Base-by-base conservation (phyloP, 2,329 filamentous ascomycete species). In the Cadophora sp. region DNA sequence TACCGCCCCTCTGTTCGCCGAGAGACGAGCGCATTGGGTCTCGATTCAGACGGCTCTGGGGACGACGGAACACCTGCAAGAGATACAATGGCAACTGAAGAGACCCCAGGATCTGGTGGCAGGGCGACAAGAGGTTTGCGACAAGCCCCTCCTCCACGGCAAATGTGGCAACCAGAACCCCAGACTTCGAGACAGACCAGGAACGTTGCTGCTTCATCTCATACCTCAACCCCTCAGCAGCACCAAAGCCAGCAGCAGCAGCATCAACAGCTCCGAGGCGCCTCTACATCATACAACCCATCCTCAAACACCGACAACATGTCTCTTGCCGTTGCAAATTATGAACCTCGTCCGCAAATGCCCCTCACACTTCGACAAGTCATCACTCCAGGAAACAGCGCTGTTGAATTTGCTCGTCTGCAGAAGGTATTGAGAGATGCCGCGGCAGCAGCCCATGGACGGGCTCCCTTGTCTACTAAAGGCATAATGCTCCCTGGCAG, bases 131-230 rank as follows among this genome's bases (percentile, higher is more conserved):
- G 89, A 69, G 90, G 89, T 45, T 81, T 94, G 60, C 86, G 93
- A 71, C 92, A 96, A 77, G 92, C 92, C n/a, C 93, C 93, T 33
- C 90, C 93, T 0, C 93, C 94, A 76, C 85, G 93, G 70, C 89
- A 94, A 62, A 89, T 96, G 61, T 96, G 95, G 78, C 92, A 96
- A 76, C 93, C 93, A 36, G 93, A 96, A 73, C 89, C 89, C 1
- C 86, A 85, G 11, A 82, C 90, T 3, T 82, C 85, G 16, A 85
- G 92, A 69, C 85, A 89, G 72, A 87, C 85, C 8, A 85, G 91
- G 63, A 86, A 91, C 71, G 77, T 83, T 27, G 81, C 83, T 33
- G 80, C 79, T 80, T 84, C 76, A 51, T 75, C 76, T 8, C 72
- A 76, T 47, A 65, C 76, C 41, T 73, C 73, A 22, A 69, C 73